These are phyloP conservation scores for Fagopyrum tataricum DNA, from an alignment of 148 eudicot species.

Conservation along the genomic window DNA sequence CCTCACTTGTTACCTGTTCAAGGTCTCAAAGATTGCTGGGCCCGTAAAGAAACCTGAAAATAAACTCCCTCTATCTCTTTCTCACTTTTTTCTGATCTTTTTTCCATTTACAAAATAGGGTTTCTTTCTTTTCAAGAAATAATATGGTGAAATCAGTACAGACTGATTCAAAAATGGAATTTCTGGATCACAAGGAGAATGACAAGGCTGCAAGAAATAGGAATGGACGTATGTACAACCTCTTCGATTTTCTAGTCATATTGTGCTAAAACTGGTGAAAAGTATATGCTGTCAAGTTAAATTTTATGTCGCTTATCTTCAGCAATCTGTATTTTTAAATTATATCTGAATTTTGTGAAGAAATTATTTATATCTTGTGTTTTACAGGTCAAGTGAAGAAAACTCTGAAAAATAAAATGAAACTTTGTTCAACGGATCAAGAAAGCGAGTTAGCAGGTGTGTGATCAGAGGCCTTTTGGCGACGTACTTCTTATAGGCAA, in stretches of 20 bases:
- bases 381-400: slow-evolving; percentile 45
- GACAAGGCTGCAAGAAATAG: neutral
- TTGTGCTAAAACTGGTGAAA: too few species aligned
- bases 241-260: too few species aligned
- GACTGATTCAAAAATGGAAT: neutral
- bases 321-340: neutral
- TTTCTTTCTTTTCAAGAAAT: neutral
- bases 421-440: slow-evolving; percentile 13
- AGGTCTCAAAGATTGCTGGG: too few species aligned
- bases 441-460: slow-evolving; percentile 1
- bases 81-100: too few species aligned
- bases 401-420: slow-evolving; percentile 29
- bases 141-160: neutral
- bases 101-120: neutral
- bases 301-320: neutral
- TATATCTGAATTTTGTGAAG: neutral
- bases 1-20: too few species aligned
- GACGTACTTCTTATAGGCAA: neutral
- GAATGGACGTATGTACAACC: neutral
- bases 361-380: neutral
- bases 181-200: too few species aligned
- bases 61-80: too few species aligned
- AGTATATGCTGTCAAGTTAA: neutral
- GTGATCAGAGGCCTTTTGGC: neutral
- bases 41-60: too few species aligned